Evolutionary conservation across 108 stramenopile genomes (phyloP).

Genomic region (Nitzschia putrida): DNA sequence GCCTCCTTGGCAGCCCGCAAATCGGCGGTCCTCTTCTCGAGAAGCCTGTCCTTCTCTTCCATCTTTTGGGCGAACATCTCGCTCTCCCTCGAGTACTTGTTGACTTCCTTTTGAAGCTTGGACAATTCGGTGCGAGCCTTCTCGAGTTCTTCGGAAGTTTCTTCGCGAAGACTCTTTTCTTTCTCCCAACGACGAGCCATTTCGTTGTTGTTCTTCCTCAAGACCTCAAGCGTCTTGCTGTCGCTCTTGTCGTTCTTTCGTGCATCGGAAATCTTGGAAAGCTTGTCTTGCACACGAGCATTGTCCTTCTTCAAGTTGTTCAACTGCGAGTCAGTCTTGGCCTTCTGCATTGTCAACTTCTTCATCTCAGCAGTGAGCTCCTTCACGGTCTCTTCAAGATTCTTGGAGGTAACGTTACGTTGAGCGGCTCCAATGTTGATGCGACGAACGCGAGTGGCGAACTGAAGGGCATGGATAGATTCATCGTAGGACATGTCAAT

Average conservation of each 20-base stretch:
- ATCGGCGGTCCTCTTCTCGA: slow-evolving; percentile 63
- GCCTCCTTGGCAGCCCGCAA: slow-evolving; percentile 71
- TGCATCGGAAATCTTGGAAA: slow-evolving; percentile 52
- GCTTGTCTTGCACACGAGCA: slow-evolving; percentile 75
- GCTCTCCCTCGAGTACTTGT: slow-evolving; percentile 52
- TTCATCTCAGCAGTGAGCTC: slow-evolving; percentile 79
- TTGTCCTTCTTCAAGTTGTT: slow-evolving; percentile 76
- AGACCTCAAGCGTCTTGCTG: slow-evolving; percentile 70
- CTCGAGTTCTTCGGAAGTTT: slow-evolving; percentile 69
- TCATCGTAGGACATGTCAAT: slow-evolving; percentile 88
- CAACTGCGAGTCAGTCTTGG: slow-evolving; percentile 76
- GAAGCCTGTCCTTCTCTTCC: slow-evolving; percentile 71
- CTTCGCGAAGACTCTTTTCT: slow-evolving; percentile 80
- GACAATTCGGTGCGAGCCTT: slow-evolving; percentile 56
- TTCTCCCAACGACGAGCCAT: slow-evolving; percentile 86
- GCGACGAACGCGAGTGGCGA: slow-evolving; percentile 93
- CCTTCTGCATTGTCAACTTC: slow-evolving; percentile 72
- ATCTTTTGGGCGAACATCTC: slow-evolving; percentile 55
- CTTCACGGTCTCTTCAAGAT: slow-evolving; percentile 90
- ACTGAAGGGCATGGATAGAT: slow-evolving; percentile 94
- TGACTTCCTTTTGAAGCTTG: slow-evolving; percentile 58
- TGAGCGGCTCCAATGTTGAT: slow-evolving; percentile 90
- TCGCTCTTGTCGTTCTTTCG: slow-evolving; percentile 68
- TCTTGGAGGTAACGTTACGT: slow-evolving; percentile 83
- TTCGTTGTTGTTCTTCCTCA: slow-evolving; percentile 78